Base-by-base conservation (phyloP, 139 green algal species). In the Tetratostichococcus sp. region DNA sequence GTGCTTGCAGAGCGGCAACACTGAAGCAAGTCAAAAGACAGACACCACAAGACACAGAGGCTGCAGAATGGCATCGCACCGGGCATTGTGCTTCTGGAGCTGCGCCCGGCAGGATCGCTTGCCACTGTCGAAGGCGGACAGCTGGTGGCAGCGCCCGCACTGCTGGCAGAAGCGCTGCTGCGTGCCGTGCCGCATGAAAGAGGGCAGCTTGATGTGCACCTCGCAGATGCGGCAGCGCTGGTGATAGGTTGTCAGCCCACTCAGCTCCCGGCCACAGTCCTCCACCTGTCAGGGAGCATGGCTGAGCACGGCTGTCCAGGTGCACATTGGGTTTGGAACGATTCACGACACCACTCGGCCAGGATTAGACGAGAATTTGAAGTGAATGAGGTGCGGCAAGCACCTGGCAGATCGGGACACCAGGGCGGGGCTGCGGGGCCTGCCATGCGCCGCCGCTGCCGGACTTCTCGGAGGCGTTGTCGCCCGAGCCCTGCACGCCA, bases 101-200 rank as follows among this genome's bases (percentile, higher is more conserved):
- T 93, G 86, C 35, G 87, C 87, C 26, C 88, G 83, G 80, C 91
- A 97, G 77, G 76, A 88, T 79, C 88, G 89, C 66, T 87, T 83
- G 42, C 78, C 79, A 34, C 85, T 84, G 67, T 97, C 91, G 75
- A 96, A 97, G n/a, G 89, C 86, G 0, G 73, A 71, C 30, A 95
- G 82, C 50, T 89, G 80, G 43, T 97, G 92, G 73, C 93, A 94
- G 62, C 90, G 85, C 17, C 88, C 89, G 73, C 90, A 94, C 83
- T 92, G 90, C 80, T 95, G 90, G 79, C 90, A 94, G 84, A 94
- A 94, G 69, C 89, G 88, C 81, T 91, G 83, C 79, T 88, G 71
- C 1, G 80, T 76, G 30, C 85, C 83, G 30, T 84, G 78, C 74
- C 87, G 85, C 73, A 89, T 67, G 5, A 92, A 85, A 69, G 84